Percentiles rank a stretch among this genome's conserved stretches.
These are phyloP conservation scores for Botrytis deweyae DNA, from an alignment of 2,329 filamentous ascomycete species.

Conservation along the genomic window DNA sequence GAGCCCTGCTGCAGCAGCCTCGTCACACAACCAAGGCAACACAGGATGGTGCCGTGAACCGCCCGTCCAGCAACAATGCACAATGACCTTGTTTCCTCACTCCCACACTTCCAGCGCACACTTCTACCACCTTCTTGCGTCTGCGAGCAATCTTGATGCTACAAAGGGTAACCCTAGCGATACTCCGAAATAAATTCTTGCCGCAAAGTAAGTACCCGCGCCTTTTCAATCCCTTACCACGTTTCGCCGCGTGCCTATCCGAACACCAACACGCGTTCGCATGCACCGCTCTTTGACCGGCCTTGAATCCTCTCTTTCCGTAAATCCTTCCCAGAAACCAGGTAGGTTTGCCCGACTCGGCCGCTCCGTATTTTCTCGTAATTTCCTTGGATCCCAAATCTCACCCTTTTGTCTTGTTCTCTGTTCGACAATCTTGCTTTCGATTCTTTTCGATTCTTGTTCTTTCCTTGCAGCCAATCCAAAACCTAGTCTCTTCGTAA, in stretches of 20 bases:
- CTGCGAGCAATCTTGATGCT: constrained; percentile 25
- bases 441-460: background rate
- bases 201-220: constrained; percentile 32
- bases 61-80: constrained; percentile 32
- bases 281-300: constrained; percentile 29
- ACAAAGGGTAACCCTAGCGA: constrained; percentile 23
- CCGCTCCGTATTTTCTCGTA: constrained; percentile 18
- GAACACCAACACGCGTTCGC: constrained; percentile 38
- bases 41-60: constrained; percentile 34
- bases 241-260: constrained; percentile 39
- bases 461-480: constrained; percentile 9
- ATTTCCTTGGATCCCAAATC: constrained; percentile 14
- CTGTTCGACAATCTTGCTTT: constrained; percentile 14
- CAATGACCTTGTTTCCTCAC: constrained; percentile 33
- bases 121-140: constrained; percentile 24
- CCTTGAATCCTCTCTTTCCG: constrained; percentile 15
- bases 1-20: constrained; percentile 34
- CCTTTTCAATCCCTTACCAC: constrained; percentile 32
- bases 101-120: constrained; percentile 30
- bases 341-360: constrained; percentile 18
- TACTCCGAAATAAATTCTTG: constrained; percentile 24
- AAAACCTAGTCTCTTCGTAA: constrained; percentile 16
- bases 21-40: constrained; percentile 32
- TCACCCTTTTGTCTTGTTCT: background rate
- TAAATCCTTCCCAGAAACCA: constrained; percentile 19